phyloP scores from a whole-genome alignment of 78 protist genomes.

The Dictyostelium brefeldianum region DNA sequence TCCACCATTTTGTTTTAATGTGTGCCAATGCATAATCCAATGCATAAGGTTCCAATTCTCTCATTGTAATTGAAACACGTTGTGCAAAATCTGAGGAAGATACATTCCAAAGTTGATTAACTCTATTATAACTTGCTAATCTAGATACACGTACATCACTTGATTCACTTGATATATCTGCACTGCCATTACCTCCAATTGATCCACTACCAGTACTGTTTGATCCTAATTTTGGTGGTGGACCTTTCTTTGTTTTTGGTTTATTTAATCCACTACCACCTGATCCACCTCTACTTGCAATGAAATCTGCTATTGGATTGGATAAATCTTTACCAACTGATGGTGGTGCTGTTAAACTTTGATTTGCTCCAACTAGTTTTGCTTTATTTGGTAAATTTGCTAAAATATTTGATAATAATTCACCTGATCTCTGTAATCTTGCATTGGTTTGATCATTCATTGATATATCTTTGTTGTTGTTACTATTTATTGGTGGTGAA shows the following conservation, averaged over 20 bases:
- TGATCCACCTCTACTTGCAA: constrained; percentile 11
- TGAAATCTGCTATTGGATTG: constrained; percentile 73
- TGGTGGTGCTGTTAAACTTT: constrained; percentile 75
- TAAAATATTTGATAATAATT: constrained; percentile 38
- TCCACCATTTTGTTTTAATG: constrained; percentile 49
- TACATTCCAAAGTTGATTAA: constrained; percentile 45
- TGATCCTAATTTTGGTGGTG: constrained; percentile 55
- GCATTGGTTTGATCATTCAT: constrained; percentile 10
- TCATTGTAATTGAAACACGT: constrained; percentile 10
- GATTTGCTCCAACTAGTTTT: constrained; percentile 16
- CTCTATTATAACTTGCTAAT: constrained; percentile 64
- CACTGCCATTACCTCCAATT: neutral
- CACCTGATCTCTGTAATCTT: constrained; percentile 32
- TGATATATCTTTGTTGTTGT: constrained; percentile 11
- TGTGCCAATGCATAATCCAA: constrained; percentile 41
- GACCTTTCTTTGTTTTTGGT: constrained; percentile 18
- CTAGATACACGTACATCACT: constrained; percentile 33
- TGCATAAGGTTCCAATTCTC: constrained; percentile 62
- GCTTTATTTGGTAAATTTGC: constrained; percentile 4
- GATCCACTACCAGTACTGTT: neutral
- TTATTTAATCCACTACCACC: constrained; percentile 15
- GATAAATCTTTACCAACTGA: constrained; percentile 49
- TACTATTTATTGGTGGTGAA: neutral
- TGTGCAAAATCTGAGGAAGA: constrained; percentile 51
- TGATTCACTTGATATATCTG: neutral